Evolutionary conservation across 306 rosid species (phyloP), one percentile per base, ranked within the genome.

Genomic region (Crotalaria pallida): DNA sequence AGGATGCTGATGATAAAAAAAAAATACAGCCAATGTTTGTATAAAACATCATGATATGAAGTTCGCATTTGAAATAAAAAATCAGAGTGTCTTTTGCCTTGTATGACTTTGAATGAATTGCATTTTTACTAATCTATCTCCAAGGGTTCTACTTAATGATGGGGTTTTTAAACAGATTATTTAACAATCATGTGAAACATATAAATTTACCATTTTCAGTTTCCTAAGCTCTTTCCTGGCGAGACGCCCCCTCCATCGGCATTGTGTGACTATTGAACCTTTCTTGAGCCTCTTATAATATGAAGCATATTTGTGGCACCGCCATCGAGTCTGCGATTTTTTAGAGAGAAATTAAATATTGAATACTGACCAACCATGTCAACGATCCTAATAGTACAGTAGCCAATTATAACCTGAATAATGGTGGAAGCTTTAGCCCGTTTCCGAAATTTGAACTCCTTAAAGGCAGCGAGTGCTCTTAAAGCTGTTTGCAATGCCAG

Each of bases 221-320:
- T 87, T 95, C 82, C 97, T 91, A 68, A 91, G 97, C 70, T 91
- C 99, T 80, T 44, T 82, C 77, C 84, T 89, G 21, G 84, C 96
- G 48, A 77, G n/a, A 59, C 72, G 75, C 33, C 96, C 96, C 71
- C 99, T 86, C 97, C 93, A 86, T 82, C 83, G 79, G 87, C 96
- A 84, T 80, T 95, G 99, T 62, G 96, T 58, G 7, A 72, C 52
- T 69, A 95, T 27, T 58, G 97, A n/a, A 68, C 96, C 97, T 87
- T 58, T 86, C 89, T 80, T 86, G 74, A 95, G 96, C 84, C 82
- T 86, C 77, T 66, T 95, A 70, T 82, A 84, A 74, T 91, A 81
- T 40, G 88, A 74, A 56, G 85, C 72, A 77, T 91, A 84, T 87
- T 65, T 87, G 75, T 89, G 82, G 82, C 99, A 89, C 72, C 91